These are phyloP conservation scores for Naganishia randhawae DNA, from an alignment of 768 basidiomycete genomes.

Conservation along the genomic window DNA sequence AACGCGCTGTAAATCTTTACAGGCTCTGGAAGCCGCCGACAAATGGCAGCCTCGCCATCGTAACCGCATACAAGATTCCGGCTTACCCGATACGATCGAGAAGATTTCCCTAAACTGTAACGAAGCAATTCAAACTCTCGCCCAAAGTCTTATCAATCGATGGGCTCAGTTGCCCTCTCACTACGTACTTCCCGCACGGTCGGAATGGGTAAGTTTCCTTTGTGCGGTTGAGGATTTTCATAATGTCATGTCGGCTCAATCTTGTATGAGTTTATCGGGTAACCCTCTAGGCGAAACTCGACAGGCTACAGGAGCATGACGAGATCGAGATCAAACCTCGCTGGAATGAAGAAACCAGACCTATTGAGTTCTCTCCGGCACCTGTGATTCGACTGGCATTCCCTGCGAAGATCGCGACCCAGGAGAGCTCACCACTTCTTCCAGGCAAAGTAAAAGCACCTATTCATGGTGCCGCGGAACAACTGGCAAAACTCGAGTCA, in stretches of 20 bases:
- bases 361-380: slow-evolving; percentile 14
- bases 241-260: no score
- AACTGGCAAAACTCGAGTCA: slow-evolving; percentile 16
- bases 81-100: slow-evolving; percentile 65
- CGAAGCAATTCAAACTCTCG: slow-evolving; percentile 58
- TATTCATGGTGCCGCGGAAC: no score
- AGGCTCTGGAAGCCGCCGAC: slow-evolving; percentile 51
- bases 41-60: slow-evolving; percentile 75
- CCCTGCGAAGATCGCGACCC: not conserved
- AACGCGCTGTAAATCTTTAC: not conserved
- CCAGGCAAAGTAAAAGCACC: not conserved
- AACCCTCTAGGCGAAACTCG: not conserved
- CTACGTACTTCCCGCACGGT: slow-evolving; percentile 71
- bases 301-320: slow-evolving; percentile 27
- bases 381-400: slow-evolving; percentile 1
- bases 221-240: not conserved
- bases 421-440: not conserved
- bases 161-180: slow-evolving; percentile 75
- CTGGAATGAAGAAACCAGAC: slow-evolving; percentile 2
- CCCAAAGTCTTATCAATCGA: slow-evolving; percentile 71
- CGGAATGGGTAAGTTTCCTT: slow-evolving; percentile 17
- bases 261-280: no score
- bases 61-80: slow-evolving; percentile 87
- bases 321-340: slow-evolving; percentile 5
- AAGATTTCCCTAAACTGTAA: slow-evolving; percentile 56